Evolutionary conservation across 2,329 filamentous ascomycete genomes (phyloP).

Genomic region (Periconia sp.): DNA sequence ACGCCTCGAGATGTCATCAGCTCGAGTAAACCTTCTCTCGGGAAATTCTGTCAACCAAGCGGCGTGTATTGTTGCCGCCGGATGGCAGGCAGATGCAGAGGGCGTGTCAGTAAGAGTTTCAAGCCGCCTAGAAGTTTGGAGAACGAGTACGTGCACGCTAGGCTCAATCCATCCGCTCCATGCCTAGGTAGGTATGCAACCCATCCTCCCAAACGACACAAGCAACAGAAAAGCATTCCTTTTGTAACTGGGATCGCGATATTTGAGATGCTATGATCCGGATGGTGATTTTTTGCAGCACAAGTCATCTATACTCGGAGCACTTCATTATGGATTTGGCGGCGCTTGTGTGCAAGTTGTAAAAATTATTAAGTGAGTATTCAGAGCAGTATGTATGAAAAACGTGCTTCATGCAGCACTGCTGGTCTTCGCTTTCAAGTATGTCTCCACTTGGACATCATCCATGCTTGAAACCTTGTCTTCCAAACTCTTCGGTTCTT

Average conservation of each 20-base stretch:
- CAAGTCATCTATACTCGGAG: too few relatives aligned
- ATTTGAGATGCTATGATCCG: not conserved
- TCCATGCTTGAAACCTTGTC: constrained; percentile 27
- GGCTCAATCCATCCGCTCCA: not conserved
- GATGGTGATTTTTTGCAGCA: too few relatives aligned
- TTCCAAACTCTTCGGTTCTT: constrained; percentile 11
- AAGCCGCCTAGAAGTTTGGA: constrained; percentile 12
- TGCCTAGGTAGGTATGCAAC: too few relatives aligned
- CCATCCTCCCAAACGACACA: not conserved
- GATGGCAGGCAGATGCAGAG: constrained; percentile 19
- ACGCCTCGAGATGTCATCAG: constrained; percentile 1
- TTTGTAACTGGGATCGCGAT: not conserved
- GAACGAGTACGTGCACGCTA: constrained; percentile 14
- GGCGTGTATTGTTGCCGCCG: constrained; percentile 33
- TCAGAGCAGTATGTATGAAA: not conserved
- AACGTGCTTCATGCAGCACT: not conserved
- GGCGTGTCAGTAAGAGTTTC: constrained; percentile 31
- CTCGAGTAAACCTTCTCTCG: constrained; percentile 21
- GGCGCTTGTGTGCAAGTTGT: too few relatives aligned
- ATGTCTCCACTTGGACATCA: constrained; percentile 23
- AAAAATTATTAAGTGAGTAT: too few relatives aligned
- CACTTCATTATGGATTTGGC: too few relatives aligned
- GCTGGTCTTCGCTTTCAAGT: constrained; percentile 12
- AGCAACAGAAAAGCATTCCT: not conserved
- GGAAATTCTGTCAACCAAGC: not conserved